A percentile compares a stretch with the other conserved stretches of the same genome.
Conservation (phyloP, 2,329 filamentous ascomycete species). For the Taxawa tesnikishii region DNA sequence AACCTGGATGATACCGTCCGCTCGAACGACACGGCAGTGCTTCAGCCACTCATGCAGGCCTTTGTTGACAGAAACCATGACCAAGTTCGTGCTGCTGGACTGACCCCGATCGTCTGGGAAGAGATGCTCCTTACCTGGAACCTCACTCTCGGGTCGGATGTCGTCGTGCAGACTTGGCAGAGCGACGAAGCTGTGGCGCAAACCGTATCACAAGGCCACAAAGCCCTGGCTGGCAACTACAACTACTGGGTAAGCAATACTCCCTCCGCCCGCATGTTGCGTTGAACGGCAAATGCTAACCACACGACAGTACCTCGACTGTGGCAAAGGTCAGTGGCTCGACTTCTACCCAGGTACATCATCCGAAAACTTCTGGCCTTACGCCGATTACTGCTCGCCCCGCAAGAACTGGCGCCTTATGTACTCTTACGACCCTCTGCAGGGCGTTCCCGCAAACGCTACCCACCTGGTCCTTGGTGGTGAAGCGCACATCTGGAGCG, state of each 20-base stretch:
- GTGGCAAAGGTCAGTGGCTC: constrained; percentile 68
- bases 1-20: constrained; percentile 59
- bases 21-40: constrained; percentile 50
- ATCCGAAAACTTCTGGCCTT: constrained; percentile 50
- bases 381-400: constrained; percentile 69
- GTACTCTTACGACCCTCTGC: constrained; percentile 67
- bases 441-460: constrained; percentile 46
- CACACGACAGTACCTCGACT: constrained; percentile 71
- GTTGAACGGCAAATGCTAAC: background rate
- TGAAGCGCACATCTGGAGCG: constrained; percentile 71
- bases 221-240: constrained; percentile 64
- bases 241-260: constrained; percentile 57
- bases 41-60: constrained; percentile 65
- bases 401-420: constrained; percentile 71
- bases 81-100: constrained; percentile 48
- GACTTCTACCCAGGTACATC: constrained; percentile 50
- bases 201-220: constrained; percentile 51
- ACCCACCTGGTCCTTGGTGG: constrained; percentile 65
- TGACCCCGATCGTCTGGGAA: constrained; percentile 76
- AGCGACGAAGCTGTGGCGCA: constrained; percentile 48
- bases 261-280: background rate
- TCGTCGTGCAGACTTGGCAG: constrained; percentile 70
- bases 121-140: constrained; percentile 75
- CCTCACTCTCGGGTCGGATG: constrained; percentile 55
- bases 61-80: constrained; percentile 62